A percentile compares a stretch with the other conserved stretches of the same genome.
phyloP scores from a whole-genome alignment of 2,329 filamentous ascomycete species.

The Paecilomyces variotii region DNA sequence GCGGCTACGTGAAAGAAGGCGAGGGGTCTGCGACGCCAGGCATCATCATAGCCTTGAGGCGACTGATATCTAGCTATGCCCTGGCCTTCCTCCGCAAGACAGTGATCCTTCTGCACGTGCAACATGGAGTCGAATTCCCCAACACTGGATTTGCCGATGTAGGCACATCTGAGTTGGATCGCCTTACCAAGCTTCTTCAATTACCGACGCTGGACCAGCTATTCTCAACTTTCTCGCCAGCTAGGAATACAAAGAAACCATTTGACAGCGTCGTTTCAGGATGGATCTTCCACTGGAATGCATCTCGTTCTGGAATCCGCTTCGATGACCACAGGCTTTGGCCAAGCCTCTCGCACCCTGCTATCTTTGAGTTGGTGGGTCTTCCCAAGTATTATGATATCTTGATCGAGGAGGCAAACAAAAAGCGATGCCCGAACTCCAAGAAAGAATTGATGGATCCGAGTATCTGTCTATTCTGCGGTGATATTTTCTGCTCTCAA shows the following conservation, averaged over 20 bases:
- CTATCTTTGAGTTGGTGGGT: conserved; percentile 88
- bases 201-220: conserved; percentile 74
- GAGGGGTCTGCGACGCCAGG: conserved; percentile 25
- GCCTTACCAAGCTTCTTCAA: conserved; percentile 66
- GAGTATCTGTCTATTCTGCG: conserved; percentile 87
- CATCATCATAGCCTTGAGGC: conserved; percentile 25
- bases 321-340: conserved; percentile 25
- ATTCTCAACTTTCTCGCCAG: conserved; percentile 50
- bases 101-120: conserved; percentile 74
- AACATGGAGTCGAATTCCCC: conserved; percentile 81
- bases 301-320: conserved; percentile 22
- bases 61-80: conserved; percentile 66
- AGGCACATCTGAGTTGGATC: conserved; percentile 69
- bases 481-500: conserved; percentile 94
- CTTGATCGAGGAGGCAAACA: conserved; percentile 84
- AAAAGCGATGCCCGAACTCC: conserved; percentile 74
- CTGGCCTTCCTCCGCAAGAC: conserved; percentile 84
- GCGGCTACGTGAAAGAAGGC: conserved; percentile 30
- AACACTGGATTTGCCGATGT: conserved; percentile 55
- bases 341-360: conserved; percentile 65
- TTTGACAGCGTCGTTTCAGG: conserved; percentile 49
- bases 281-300: conserved; percentile 58
- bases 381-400: conserved; percentile 87
- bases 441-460: conserved; percentile 89
- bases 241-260: conserved; percentile 29